These are phyloP conservation scores for Neurospora tetraspora DNA, from an alignment of 495 filamentous ascomycete species.

Conservation along the genomic window DNA sequence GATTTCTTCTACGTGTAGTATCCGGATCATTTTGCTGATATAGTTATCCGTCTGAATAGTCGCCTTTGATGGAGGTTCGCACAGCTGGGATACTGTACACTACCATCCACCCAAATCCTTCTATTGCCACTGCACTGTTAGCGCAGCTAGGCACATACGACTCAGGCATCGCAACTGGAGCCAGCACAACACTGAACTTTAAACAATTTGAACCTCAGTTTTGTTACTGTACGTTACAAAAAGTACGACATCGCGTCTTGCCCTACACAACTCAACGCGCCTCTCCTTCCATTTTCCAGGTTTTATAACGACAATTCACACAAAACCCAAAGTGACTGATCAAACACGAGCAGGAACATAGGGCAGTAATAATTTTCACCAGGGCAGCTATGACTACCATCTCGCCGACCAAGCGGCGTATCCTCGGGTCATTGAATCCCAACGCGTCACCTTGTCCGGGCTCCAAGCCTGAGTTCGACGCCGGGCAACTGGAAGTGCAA, in stretches of 20 bases:
- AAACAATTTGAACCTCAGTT: neutral
- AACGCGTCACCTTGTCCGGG: slow-evolving; percentile 23
- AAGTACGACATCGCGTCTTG: neutral
- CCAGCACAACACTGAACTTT: neutral
- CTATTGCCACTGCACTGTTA: neutral
- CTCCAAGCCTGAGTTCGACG: neutral
- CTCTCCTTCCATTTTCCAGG: neutral
- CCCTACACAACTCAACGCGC: neutral
- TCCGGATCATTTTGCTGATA: neutral
- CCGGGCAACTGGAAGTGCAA: neutral
- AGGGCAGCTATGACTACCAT: slow-evolving; percentile 20
- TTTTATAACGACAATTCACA: neutral
- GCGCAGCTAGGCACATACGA: neutral
- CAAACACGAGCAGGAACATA: neutral
- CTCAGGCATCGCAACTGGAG: neutral
- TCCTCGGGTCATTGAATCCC: slow-evolving; percentile 30
- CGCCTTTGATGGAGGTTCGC: neutral
- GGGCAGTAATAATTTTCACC: neutral
- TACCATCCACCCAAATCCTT: neutral
- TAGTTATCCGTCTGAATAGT: neutral
- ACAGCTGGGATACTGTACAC: neutral
- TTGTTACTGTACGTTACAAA: neutral
- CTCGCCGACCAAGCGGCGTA: slow-evolving; percentile 35
- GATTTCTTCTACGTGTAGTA: neutral
- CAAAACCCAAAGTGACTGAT: neutral